Base-by-base conservation (phyloP, 768 basidiomycete species). In the Sporobolomyces roseus region DNA sequence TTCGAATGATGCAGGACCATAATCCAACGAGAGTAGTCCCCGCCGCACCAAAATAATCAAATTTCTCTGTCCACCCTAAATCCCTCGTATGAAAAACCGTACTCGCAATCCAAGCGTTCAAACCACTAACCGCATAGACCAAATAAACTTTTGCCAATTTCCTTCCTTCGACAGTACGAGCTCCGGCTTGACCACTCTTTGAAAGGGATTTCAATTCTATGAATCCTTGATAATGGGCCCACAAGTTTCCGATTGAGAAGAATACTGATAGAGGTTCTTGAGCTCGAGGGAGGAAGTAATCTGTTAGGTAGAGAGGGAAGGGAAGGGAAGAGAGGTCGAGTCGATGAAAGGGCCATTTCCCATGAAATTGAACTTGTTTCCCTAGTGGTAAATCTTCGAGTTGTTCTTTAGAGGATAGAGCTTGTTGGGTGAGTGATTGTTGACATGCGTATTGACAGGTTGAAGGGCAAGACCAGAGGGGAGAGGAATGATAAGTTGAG, bases 311-410 rank as follows among this genome's bases (percentile, higher is more conserved):
- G 29, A 69, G n/a, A 19, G 68, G 68, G 52, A 69, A 33, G 23
- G 50, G 50, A 6, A 38, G 19, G 10, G 51, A 25, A 4, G 38
- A 49, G 4, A 50, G 32, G 55, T 82, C 80, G 27, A 89, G 80
- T 35, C 93, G 84, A 85, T 87, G 88, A 78, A 99, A 98, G 0
- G 93, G 91, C 94, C 94, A 98, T 81, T 98, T 98, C 21, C 94
- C 96, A 75, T 91, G 85, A 78, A 89, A 93, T 74, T 96, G 93
- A 50, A 89, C 84, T 1, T 89, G 79, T 3, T 43, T 52, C 6
- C 63, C 71, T 16, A 45, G 32, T 3, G 73, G 74, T 8, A 77
- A 63, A 4, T 74, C 75, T n/a, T 72, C 68, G 50, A 74, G 61
- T 4, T 16, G 13, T 54, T 38, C 21, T 19, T 17, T 21, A 16